A percentile compares a stretch with the other conserved stretches of the same genome.
These are phyloP conservation scores for Fusarium verrucosum DNA, from an alignment of 2,329 filamentous ascomycete genomes.

Conservation along the genomic window DNA sequence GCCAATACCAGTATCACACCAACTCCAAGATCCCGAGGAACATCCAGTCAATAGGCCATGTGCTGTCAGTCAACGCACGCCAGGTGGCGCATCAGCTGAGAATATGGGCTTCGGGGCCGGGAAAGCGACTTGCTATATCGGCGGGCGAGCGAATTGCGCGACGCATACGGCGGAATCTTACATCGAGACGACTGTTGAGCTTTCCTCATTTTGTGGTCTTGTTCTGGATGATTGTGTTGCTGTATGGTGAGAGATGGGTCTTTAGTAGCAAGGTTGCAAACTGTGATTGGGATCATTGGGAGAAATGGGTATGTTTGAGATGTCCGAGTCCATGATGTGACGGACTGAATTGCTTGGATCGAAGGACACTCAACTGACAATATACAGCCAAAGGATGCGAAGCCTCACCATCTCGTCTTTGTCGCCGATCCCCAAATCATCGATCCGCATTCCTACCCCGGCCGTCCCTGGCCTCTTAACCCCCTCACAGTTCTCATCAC, in stretches of 20 bases:
- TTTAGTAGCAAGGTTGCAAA: constrained; percentile 75
- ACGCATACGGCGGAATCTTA: constrained; percentile 55
- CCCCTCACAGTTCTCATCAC: constrained; percentile 70
- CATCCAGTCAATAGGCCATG: constrained; percentile 38
- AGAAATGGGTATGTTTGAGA: constrained; percentile 78
- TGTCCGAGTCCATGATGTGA: background rate
- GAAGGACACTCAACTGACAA: constrained; percentile 25
- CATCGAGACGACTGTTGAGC: constrained; percentile 63
- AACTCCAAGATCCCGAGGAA: constrained; percentile 27
- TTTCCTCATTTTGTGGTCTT: constrained; percentile 74
- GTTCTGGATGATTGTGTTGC: constrained; percentile 79
- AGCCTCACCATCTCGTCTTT: constrained; percentile 84
- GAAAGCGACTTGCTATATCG: constrained; percentile 49
- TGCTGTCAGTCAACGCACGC: constrained; percentile 33
- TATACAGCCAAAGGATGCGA: constrained; percentile 75
- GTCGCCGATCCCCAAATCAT: constrained; percentile 92
- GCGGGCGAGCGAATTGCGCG: constrained; percentile 44
- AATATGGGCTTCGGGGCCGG: constrained; percentile 56
- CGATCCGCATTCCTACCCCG: constrained; percentile 94
- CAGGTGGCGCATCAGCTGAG: constrained; percentile 48
- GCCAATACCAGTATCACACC: constrained; percentile 33
- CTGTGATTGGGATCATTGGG: constrained; percentile 89
- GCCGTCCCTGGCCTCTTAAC: constrained; percentile 70
- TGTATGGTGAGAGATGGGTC: constrained; percentile 85
- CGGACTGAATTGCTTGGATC: background rate